A percentile compares a stretch with the other conserved stretches of the same genome.
These are phyloP conservation scores for Tremellales sp. DNA, from an alignment of 1,284 basidiomycete species.

Conservation along the genomic window DNA sequence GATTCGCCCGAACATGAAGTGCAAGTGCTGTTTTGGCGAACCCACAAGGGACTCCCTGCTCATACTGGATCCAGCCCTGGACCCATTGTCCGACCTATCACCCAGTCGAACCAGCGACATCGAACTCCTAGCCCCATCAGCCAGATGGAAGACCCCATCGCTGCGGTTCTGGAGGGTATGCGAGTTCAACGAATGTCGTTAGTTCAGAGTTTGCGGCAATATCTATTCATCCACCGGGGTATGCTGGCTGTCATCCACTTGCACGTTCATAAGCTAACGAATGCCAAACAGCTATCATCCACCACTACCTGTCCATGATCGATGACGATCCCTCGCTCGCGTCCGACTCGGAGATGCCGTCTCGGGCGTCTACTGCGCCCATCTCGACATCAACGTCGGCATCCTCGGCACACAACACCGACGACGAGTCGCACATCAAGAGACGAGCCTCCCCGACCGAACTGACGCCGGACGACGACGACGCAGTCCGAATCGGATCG, in stretches of 20 bases:
- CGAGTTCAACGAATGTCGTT: slow-evolving; percentile 86
- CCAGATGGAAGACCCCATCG: slow-evolving; percentile 66
- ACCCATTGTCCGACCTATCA: slow-evolving; percentile 18
- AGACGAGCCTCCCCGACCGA: slow-evolving; percentile 43
- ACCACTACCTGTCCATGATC: slow-evolving; percentile 69
- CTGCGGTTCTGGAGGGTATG: slow-evolving; percentile 77
- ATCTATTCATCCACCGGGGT: slow-evolving; percentile 76
- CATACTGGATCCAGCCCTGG: too few species aligned
- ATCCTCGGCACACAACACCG: slow-evolving; percentile 25
- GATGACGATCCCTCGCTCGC: slow-evolving; percentile 55
- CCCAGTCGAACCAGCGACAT: slow-evolving; percentile 28
- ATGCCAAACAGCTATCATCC: slow-evolving; percentile 59
- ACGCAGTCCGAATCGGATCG: slow-evolving; percentile 4
- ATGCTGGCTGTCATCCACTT: slow-evolving; percentile 6
- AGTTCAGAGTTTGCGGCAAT: slow-evolving; percentile 82
- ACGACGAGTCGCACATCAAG: slow-evolving; percentile 40
- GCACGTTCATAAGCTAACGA: neutral
- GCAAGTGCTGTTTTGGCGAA: too few species aligned
- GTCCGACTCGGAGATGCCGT: neutral
- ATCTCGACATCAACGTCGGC: slow-evolving; percentile 7
- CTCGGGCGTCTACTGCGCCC: neutral
- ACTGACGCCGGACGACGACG: slow-evolving; percentile 24
- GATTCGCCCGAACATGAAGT: too few species aligned
- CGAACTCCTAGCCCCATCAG: slow-evolving; percentile 59
- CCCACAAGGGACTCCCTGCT: too few species aligned